Base-by-base conservation (phyloP, 495 filamentous ascomycete species). In the Penicillium maclennaniae region DNA sequence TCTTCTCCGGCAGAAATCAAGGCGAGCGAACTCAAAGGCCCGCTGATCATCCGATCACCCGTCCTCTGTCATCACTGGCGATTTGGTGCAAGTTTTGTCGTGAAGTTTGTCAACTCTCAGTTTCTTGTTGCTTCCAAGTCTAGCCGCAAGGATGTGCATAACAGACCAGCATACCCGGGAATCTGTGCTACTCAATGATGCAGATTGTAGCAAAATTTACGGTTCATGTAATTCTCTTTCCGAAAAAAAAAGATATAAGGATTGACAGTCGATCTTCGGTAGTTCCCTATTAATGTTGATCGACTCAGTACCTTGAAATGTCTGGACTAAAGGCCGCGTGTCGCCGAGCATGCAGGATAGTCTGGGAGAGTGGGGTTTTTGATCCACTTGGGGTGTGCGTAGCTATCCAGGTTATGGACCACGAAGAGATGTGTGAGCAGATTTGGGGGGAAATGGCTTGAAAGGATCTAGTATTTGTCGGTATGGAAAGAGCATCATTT, bases 401-500 rank as follows among this genome's bases (percentile, higher is more conserved):
- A 39, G 47, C 16, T 39, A 38, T 17, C 9, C 39, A 40, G 20
- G 27, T 27, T 45, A 45, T 55, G 52, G 52, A 23, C 12, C 45
- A 15, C 19, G 23, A 34, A 55, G 31, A 41, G 52, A 47, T 12
- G 16, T 14, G 12, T 4, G 12, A 49, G 45, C 38, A 28, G 26
- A 20, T 17, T 43, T 38, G 14, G 27, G 21, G 6, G n/a, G n/a
- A n/a, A n/a, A n/a, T n/a, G n/a, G n/a, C n/a, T n/a, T n/a, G n/a
- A n/a, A n/a, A n/a, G n/a, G 39, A 17, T 12, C 20, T 34, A 6
- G 34, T 34, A 16, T 26, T 37, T 16, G 20, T 8, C 17, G 36
- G 47, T 52, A 59, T 43, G 47, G 55, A 52, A 55, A 28, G 34
- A 14, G 6, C 56, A 59, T 55, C 51, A 36, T 51, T 52, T 20